phyloP scores from a whole-genome alignment of 176 grass and related monocot species.

The Avena atlantica region DNA sequence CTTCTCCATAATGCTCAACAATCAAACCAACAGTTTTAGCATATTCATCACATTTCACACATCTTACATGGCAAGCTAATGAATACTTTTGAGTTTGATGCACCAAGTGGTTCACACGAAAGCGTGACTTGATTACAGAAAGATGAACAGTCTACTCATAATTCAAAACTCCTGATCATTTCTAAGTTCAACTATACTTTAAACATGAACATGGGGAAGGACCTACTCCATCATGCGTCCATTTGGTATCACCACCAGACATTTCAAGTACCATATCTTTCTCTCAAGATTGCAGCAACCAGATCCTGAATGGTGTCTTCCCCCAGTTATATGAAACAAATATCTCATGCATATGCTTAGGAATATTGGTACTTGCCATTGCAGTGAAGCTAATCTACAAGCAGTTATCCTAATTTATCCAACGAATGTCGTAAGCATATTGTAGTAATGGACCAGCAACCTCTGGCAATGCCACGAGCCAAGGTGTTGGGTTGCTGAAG shows the following conservation, averaged over 20 bases:
- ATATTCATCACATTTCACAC: no score
- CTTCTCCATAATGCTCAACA: neutral
- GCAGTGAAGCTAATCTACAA: neutral
- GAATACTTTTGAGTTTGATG: conserved; percentile 8
- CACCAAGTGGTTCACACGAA: neutral
- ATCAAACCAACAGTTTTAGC: neutral
- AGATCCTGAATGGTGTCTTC: neutral
- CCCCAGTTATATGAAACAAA: neutral
- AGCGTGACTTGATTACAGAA: neutral
- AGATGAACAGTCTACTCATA: conserved; percentile 5
- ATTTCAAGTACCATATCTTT: conserved; percentile 4
- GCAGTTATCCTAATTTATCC: neutral
- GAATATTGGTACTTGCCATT: neutral
- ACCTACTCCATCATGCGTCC: neutral
- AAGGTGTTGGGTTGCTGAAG: neutral
- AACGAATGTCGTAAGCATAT: neutral
- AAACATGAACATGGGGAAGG: neutral
- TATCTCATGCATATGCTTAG: neutral
- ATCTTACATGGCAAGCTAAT: neutral
- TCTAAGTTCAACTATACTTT: conserved; percentile 18
- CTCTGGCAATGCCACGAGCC: neutral
- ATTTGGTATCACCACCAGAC: neutral
- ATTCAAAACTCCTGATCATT: neutral
- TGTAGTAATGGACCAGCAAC: neutral
- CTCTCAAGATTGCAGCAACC: neutral